Evolutionary conservation across 2,329 filamentous ascomycete species (phyloP).

Genomic region (Zopfia rhizophila): DNA sequence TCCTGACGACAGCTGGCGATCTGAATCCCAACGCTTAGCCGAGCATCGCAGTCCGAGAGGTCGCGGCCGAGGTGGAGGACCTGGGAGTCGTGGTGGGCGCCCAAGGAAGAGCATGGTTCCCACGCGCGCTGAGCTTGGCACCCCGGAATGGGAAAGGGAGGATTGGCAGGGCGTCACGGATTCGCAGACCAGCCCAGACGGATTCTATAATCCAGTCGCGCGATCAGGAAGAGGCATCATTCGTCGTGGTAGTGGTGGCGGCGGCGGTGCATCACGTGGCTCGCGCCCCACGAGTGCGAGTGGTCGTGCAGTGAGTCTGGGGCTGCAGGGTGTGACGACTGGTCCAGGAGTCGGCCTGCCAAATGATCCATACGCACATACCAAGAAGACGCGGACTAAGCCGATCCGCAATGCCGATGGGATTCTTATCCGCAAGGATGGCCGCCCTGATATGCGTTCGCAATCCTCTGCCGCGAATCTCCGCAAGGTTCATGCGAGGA

Average conservation of each 20-base stretch:
- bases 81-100: constrained; percentile 50
- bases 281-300: constrained; percentile 36
- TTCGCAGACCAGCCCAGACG: constrained; percentile 49
- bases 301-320: constrained; percentile 39
- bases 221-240: constrained; percentile 39
- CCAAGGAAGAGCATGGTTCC: constrained; percentile 48
- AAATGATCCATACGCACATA: constrained; percentile 50
- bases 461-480: constrained; percentile 64
- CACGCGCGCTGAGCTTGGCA: constrained; percentile 34
- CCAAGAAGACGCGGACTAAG: constrained; percentile 62
- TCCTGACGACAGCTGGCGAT: constrained; percentile 45
- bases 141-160: constrained; percentile 55
- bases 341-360: constrained; percentile 34
- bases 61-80: constrained; percentile 54
- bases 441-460: constrained; percentile 62
- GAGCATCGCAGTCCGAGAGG: constrained; percentile 43
- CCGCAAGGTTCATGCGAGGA: constrained; percentile 62
- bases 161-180: constrained; percentile 48
- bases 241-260: constrained; percentile 48
- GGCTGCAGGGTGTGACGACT: constrained; percentile 38
- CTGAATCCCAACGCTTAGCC: constrained; percentile 41
- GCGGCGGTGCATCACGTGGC: constrained; percentile 32
- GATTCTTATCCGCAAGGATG: constrained; percentile 62
- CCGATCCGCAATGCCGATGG: constrained; percentile 62
- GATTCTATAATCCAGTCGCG: constrained; percentile 44